phyloP scores from a whole-genome alignment of 345 rosid genomes.

The Schrenkiella parvula region DNA sequence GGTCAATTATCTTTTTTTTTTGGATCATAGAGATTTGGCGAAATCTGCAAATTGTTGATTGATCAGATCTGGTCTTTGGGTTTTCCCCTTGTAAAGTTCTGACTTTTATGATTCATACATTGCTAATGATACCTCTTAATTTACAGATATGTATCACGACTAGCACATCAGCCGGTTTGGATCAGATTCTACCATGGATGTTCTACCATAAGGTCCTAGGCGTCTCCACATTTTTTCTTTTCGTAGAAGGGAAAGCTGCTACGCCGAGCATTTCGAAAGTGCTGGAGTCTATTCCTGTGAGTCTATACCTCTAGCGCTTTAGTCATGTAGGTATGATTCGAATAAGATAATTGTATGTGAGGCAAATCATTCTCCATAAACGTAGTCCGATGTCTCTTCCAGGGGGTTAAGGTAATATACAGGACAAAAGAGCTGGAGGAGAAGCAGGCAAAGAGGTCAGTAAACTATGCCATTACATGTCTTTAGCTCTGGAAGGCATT shows the following conservation, averaged over 20 bases:
- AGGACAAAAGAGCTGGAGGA: slow-evolving; percentile 86
- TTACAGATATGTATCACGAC: slow-evolving; percentile 77
- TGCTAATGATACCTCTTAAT: slow-evolving; percentile 1
- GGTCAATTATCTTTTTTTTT: not conserved
- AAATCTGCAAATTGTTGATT: not conserved
- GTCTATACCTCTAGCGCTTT: slow-evolving; percentile 27
- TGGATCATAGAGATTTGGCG: not conserved
- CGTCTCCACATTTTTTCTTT: slow-evolving; percentile 82
- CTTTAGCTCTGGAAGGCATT: not conserved
- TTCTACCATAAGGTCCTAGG: slow-evolving; percentile 95
- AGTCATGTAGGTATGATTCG: not conserved
- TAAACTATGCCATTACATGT: not conserved
- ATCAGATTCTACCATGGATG: slow-evolving; percentile 96
- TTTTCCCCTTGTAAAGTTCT: not conserved
- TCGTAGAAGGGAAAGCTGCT: slow-evolving; percentile 96
- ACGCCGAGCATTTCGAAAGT: slow-evolving; percentile 72
- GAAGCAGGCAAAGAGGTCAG: slow-evolving; percentile 84
- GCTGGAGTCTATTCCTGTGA: slow-evolving; percentile 78
- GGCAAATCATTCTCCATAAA: not conserved
- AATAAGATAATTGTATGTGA: not conserved
- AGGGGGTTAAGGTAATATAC: slow-evolving; percentile 89
- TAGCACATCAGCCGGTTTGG: slow-evolving; percentile 93
- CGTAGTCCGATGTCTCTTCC: slow-evolving; percentile 18
- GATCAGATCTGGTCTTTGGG: slow-evolving; percentile 19
- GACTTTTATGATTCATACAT: slow-evolving; percentile 7